Percentiles rank a stretch among this genome's conserved stretches.
Conservation (phyloP, 2,329 filamentous ascomycete genomes). For the Colletotrichum liaoningense region DNA sequence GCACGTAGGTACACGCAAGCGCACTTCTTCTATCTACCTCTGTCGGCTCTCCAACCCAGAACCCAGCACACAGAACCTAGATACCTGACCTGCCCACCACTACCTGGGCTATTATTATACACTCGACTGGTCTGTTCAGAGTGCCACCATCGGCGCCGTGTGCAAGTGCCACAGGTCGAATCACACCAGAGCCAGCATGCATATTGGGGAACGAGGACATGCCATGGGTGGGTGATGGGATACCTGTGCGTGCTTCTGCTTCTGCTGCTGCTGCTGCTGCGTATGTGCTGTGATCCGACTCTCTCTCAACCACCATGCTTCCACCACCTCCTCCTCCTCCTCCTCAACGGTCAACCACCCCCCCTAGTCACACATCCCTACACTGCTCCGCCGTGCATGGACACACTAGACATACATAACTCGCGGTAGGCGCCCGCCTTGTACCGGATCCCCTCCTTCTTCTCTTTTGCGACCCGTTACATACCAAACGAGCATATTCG, state of each 20-base stretch:
- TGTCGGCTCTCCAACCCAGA: not conserved
- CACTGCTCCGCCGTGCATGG: conserved; percentile 29
- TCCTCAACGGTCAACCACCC: not conserved
- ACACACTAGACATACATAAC: conserved; percentile 57
- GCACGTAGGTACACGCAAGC: not conserved
- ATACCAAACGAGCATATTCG: conserved; percentile 47
- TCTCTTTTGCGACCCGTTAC: conserved; percentile 54
- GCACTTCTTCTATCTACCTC: not conserved
- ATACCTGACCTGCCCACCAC: conserved; percentile 10
- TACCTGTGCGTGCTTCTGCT: conserved; percentile 12
- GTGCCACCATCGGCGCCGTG: conserved; percentile 25
- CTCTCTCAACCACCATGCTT: conserved; percentile 29
- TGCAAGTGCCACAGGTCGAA: conserved; percentile 31
- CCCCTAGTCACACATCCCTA: conserved; percentile 13
- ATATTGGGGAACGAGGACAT: conserved; percentile 22
- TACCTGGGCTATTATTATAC: conserved; percentile 33
- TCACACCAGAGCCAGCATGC: conserved; percentile 35
- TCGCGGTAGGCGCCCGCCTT: conserved; percentile 56
- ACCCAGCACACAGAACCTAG: not conserved
- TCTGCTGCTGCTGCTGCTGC: conserved; percentile 10
- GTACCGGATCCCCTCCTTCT: conserved; percentile 47
- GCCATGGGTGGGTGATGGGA: conserved; percentile 27
- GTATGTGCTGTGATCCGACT: conserved; percentile 34
- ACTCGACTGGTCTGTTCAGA: conserved; percentile 15
- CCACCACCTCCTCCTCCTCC: not conserved